Evolutionary conservation across 371 early-diverging fungal genomes (phyloP), one percentile per base, ranked within the genome.

Genomic region (Batrachochytrium dendrobatidis): DNA sequence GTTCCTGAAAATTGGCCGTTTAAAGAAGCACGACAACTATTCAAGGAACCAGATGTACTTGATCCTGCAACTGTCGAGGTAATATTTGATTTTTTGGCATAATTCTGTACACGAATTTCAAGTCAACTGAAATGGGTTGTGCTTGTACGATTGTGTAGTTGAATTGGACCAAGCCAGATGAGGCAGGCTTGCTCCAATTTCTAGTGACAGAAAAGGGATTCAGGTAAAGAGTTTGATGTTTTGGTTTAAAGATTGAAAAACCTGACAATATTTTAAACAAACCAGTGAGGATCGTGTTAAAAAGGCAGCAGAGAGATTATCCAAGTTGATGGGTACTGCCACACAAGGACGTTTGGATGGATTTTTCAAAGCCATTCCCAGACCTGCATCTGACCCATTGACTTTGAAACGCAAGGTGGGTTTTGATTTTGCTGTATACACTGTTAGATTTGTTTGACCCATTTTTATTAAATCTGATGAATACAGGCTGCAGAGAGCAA

Each of bases 181-280:
- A 86, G 39, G 95, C 97, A 53, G 94, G 82, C 0, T 72, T 99
- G 8, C 85, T 95, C 18, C 76, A 90, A 28, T 99, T 90, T 65
- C 74, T 99, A 71, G 95, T 94, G 18, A 73, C 81, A 24, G 92
- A 98, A 65, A 99, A 99, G 73, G 91, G 90, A 46, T 99, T 99
- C 76, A 88, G 73, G 90, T 89, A 74, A 67, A 74, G 59, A 7
- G 49, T 7, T 15, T 12, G 22, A 24, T 20, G 15, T 15, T 39
- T 4, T 7, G 30, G 30, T 4, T 8, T 51, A 32, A 7, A 6
- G 30, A 51, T 3, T 24, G 3, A 6, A 28, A 3, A 8, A 12
- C 7, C 12, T 48, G 8, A 48, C 22, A 6, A 24, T 51, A 22
- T 4, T 22, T 8, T 51, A 22, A 22, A 24, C 52, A 45, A 2